Evolutionary conservation across 345 rosid species (phyloP).

Genomic region (Salix suchowensis): DNA sequence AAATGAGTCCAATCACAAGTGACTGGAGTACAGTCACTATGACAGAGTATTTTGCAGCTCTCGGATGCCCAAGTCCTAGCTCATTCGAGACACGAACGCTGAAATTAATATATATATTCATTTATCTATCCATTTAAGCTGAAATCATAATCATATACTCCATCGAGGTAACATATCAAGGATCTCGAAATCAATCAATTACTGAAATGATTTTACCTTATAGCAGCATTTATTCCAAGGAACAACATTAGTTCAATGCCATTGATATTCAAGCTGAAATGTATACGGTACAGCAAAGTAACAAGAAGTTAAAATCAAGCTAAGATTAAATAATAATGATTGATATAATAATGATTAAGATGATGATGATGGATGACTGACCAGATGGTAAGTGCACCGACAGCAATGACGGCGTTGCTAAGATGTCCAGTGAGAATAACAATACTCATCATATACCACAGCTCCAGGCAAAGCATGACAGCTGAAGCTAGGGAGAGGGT

Average conservation of each 20-base stretch:
- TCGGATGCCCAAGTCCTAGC: conserved; percentile 64
- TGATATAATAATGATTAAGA: too few species aligned
- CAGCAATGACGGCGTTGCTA: conserved; percentile 59
- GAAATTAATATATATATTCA: not conserved
- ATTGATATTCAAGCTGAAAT: conserved; percentile 67
- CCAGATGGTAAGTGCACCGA: conserved; percentile 81
- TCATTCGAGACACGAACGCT: conserved; percentile 82
- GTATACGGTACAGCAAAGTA: not conserved
- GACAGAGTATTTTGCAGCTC: conserved; percentile 75
- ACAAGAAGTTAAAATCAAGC: not conserved
- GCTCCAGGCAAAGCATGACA: conserved; percentile 77
- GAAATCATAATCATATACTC: too few species aligned
- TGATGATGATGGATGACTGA: conserved; percentile 18
- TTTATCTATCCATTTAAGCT: too few species aligned
- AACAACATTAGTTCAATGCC: conserved; percentile 77
- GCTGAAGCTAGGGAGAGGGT: conserved; percentile 75
- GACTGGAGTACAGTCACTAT: conserved; percentile 50
- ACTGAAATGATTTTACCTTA: conserved; percentile 37
- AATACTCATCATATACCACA: conserved; percentile 86
- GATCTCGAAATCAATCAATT: too few species aligned
- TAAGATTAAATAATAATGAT: too few species aligned
- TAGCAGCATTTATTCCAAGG: conserved; percentile 69
- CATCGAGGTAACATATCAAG: too few species aligned
- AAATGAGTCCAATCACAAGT: conserved; percentile 55
- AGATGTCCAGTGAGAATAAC: conserved; percentile 69